These are phyloP conservation scores for Periconia sp. DNA, from an alignment of 2,329 filamentous ascomycete genomes.

Conservation along the genomic window DNA sequence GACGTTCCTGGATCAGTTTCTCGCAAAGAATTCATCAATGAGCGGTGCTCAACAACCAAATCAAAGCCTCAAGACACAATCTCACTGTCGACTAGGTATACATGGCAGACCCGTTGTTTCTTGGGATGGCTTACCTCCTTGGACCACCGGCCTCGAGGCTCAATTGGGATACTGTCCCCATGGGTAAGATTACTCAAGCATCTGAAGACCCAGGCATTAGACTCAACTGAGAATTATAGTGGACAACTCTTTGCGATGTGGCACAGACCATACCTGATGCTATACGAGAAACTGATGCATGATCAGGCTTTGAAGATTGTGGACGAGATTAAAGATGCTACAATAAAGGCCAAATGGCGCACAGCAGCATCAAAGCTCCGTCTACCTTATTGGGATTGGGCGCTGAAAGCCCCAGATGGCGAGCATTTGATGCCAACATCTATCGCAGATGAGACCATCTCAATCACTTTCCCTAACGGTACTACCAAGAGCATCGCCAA, in stretches of 20 bases:
- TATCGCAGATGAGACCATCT: conserved; percentile 38
- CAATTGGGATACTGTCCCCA: not conserved
- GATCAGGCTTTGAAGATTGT: conserved; percentile 39
- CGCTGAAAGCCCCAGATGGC: conserved; percentile 29
- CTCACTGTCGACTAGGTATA: conserved; percentile 23
- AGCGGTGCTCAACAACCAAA: no score
- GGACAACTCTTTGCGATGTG: conserved; percentile 78
- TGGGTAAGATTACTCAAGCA: no score
- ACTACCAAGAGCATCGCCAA: conserved; percentile 31
- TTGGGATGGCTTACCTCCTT: not conserved
- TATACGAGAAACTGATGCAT: conserved; percentile 40
- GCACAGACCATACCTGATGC: conserved; percentile 70
- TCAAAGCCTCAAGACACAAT: conserved; percentile 14
- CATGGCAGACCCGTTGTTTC: conserved; percentile 55
- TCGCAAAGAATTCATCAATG: no score
- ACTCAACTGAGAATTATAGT: not conserved
- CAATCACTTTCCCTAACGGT: conserved; percentile 41
- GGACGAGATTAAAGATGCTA: conserved; percentile 36
- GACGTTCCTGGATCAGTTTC: no score
- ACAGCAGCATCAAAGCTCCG: conserved; percentile 42
- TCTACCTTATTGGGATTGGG: conserved; percentile 51
- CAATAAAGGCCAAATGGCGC: conserved; percentile 33
- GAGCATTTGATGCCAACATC: conserved; percentile 37
- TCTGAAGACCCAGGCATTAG: conserved; percentile 35
- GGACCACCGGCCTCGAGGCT: not conserved